A percentile compares a stretch with the other conserved stretches of the same genome.
Evolutionary conservation across 129 eudicot species (phyloP).

Genomic region (Solidago caesia): DNA sequence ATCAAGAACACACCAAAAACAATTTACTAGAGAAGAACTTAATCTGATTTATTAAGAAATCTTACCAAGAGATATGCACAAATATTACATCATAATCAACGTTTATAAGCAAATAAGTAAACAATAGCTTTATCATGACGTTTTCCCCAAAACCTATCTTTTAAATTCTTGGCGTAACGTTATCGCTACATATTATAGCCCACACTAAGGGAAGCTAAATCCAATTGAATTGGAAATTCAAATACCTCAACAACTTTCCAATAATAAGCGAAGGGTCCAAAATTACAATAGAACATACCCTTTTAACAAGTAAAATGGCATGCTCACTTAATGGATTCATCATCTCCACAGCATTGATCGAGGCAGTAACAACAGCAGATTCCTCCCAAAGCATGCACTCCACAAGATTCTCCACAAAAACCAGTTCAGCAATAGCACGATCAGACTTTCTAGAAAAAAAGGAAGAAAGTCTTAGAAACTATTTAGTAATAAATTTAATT

Average conservation of each 20-base stretch:
- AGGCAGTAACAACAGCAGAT: conserved; percentile 51
- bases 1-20: conserved; percentile 17
- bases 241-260: background rate
- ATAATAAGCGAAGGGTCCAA: background rate
- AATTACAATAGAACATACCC: conserved; percentile 44
- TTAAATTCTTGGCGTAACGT: background rate
- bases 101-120: background rate
- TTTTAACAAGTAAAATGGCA: conserved; percentile 46
- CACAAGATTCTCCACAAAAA: conserved; percentile 39
- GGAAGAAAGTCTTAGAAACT: conserved; percentile 21
- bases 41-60: conserved; percentile 5
- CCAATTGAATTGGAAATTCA: background rate
- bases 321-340: conserved; percentile 52
- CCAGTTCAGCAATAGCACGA: conserved; percentile 55
- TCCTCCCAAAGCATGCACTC: conserved; percentile 79
- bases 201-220: background rate
- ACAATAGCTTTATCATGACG: background rate
- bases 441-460: conserved; percentile 48
- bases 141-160: background rate
- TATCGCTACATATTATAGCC: background rate
- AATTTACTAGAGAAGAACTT: background rate
- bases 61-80: background rate
- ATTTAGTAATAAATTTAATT: background rate
- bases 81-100: background rate
- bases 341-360: conserved; percentile 52